Percentiles rank a stretch among this genome's conserved stretches.
Conservation (phyloP, 768 basidiomycete species). For the Tylopilus vinaceipallidus region DNA sequence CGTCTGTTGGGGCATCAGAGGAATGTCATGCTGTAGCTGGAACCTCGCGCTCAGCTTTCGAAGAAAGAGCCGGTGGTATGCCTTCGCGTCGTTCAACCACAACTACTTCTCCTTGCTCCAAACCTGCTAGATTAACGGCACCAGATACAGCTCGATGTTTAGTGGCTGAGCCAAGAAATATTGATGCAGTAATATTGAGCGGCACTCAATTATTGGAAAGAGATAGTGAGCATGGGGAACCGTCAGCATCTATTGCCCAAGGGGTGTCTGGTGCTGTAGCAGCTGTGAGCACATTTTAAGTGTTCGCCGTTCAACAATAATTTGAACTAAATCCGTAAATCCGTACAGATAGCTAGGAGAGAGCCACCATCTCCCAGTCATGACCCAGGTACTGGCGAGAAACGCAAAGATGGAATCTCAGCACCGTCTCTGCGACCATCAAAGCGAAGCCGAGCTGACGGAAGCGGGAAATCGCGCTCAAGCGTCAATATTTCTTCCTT, state of each 20-base stretch:
- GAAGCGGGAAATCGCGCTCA: slow-evolving; percentile 20
- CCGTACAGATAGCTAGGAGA: not conserved
- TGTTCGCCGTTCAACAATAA: not conserved
- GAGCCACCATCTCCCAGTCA: not conserved
- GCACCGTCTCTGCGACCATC: slow-evolving; percentile 14
- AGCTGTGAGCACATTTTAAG: slow-evolving; percentile 2
- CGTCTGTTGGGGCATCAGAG: not conserved
- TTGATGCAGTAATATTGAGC: not conserved
- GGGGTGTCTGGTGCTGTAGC: not conserved
- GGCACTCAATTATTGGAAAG: not conserved
- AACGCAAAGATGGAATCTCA: slow-evolving; percentile 11
- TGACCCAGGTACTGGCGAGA: slow-evolving; percentile 6
- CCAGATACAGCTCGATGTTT: not conserved
- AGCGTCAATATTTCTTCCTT: slow-evolving; percentile 74
- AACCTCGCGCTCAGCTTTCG: not conserved
- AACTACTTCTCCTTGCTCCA: not conserved
- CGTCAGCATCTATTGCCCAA: not conserved
- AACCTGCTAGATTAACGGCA: not conserved
- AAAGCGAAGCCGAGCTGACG: slow-evolving; percentile 21
- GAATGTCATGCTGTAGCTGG: not conserved
- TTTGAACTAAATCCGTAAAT: not conserved
- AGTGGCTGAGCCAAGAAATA: not conserved
- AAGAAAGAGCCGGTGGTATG: not conserved
- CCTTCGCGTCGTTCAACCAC: not conserved
- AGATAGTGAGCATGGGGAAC: not conserved